These are phyloP conservation scores for Suillus clintonianus DNA, from an alignment of 768 basidiomycete species.

Conservation along the genomic window DNA sequence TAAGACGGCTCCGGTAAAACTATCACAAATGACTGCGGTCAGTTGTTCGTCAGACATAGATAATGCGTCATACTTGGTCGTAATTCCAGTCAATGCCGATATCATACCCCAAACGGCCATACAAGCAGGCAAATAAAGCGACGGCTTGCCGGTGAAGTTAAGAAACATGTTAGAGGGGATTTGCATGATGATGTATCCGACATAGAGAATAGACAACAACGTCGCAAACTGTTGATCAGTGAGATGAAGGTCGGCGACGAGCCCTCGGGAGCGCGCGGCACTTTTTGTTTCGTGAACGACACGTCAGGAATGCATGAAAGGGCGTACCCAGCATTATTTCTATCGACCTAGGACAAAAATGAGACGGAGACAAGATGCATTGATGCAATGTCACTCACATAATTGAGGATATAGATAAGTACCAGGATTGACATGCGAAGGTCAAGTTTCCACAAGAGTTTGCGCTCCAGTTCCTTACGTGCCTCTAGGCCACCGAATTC, in stretches of 20 bases:
- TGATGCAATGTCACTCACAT: constrained; percentile 18
- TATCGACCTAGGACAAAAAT: constrained; percentile 51
- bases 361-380: neutral
- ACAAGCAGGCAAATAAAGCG: constrained; percentile 61
- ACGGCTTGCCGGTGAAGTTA: constrained; percentile 66
- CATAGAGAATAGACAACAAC: constrained; percentile 66
- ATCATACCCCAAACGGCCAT: constrained; percentile 74
- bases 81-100: constrained; percentile 46
- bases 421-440: constrained; percentile 56
- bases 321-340: constrained; percentile 66
- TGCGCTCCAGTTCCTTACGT: constrained; percentile 50
- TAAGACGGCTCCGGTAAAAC: constrained; percentile 43
- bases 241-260: constrained; percentile 65
- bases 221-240: constrained; percentile 64
- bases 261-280: constrained; percentile 68
- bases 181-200: constrained; percentile 51
- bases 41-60: neutral
- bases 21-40: constrained; percentile 10
- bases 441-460: constrained; percentile 57
- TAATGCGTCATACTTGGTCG: constrained; percentile 26
- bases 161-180: constrained; percentile 71
- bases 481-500: constrained; percentile 52
- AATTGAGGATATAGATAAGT: constrained; percentile 40
- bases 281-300: constrained; percentile 33
- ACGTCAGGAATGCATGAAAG: neutral